Base-by-base conservation (phyloP, 805 yeast species). In the Millerago galiae region DNA sequence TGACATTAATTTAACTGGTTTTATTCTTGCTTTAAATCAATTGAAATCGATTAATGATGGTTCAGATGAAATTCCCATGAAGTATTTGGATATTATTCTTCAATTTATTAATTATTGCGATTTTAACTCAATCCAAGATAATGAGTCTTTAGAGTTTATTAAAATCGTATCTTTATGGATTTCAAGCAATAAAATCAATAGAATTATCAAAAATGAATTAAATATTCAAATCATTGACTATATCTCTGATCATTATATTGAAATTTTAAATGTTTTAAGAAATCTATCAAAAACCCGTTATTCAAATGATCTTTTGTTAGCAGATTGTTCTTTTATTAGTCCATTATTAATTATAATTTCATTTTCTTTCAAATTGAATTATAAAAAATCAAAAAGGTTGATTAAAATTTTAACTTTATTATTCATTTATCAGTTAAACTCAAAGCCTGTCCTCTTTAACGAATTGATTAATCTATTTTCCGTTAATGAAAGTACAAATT, bases 301-400 rank as follows among this genome's bases (percentile, higher is more conserved):
- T 10, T 26, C 28, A 5, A 31, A 31, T 15, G 3, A 38, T 12
- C 26, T 27, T 2, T 35, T 55, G 11, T 36, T 55, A 18, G 32
- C 43, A 6, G 41, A 28, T 12, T 41, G 43, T 12, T 53, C 57
- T 0, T 46, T 57, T 16, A 45, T 57, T 29, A 48, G 51, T 29
- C 60, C 60, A 7, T 36, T 57, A 11, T 34, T 57, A 14, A 51
- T 55, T 18, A 41, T 52, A 1, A 50, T 54, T 25, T 57, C 61
- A 2, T 50, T 54, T 28, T 35, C 59, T 2, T 50, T 35, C 43
- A 52, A 47, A 29, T 15, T 53, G 17, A 50, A 50, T 27, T 35
- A 47, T 35, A n/a, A 39, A 6, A 37, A 35, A 26, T 44, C 44
- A 11, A 17, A 44, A 11, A 30, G 37, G 11, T 38, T 55, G 26